Evolutionary conservation across 306 rosid species (phyloP), one percentile per base, ranked within the genome.

Genomic region (Hippophae rhamnoides): DNA sequence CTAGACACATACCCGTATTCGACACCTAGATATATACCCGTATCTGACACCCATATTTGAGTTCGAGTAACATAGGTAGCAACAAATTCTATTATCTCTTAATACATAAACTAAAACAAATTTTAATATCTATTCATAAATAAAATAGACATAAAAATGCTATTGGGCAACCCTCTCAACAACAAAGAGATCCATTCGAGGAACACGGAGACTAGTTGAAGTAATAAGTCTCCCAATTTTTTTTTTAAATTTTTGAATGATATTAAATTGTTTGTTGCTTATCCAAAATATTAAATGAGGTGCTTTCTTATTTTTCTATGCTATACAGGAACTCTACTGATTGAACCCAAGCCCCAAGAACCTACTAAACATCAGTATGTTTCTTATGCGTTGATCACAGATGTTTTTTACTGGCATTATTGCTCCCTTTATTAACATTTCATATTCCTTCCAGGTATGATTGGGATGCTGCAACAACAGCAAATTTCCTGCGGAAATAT

Each of bases 341-440:
- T 92, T 66, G 99, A 92, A 79, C 99, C 99, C 61, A 92, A 92
- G 76, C 97, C 97, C 49, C 95, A 88, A 77, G 99, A 92, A 79
- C 99, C 97, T 51, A 92, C 94, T 50, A 92, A 92, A 74, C 99
- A 92, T 63, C 99, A 92, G 99, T 88, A 68, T 2, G 74, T 47
- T 47, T 65, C 60, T 62, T 72, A 7, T 57, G 59, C 56, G 6
- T 71, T 74, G 23, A 18, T 57, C 49, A 27, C 66, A 60, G 42
- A n/a, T 56, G 13, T 56, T 64, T 65, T 65, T 25, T 10, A 27
- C 42, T 46, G 50, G n/a, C 54, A 45, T n/a, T 1, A 23, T 7
- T 51, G n/a, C 6, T 18, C 49, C 58, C 13, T 46, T 25, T 48
- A 46, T 52, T 74, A 58, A 63, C 31, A 12, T 18, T 9, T 54